These are phyloP conservation scores for Urtica urens DNA, from an alignment of 306 rosid genomes.

Conservation along the genomic window DNA sequence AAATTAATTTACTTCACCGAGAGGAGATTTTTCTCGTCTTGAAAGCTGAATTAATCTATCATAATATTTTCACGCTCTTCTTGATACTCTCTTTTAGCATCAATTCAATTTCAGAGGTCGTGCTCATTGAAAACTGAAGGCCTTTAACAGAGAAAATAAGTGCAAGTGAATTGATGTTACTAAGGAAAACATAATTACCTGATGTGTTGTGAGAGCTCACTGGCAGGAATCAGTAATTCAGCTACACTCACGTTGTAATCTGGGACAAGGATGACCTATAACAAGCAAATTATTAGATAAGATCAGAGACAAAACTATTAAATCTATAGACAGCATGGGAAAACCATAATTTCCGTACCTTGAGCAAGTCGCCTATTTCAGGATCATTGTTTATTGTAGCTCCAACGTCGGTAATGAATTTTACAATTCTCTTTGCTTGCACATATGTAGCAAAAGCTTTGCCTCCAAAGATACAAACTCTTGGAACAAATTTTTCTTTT, in stretches of 20 bases:
- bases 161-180: background rate
- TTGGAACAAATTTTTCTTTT: conserved; percentile 62
- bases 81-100: background rate
- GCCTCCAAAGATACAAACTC: conserved; percentile 97
- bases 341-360: conserved; percentile 34
- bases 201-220: conserved; percentile 96
- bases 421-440: conserved; percentile 98
- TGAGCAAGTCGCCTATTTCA: conserved; percentile 83
- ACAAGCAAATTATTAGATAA: background rate
- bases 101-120: too few species aligned
- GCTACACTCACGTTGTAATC: conserved; percentile 97
- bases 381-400: conserved; percentile 79
- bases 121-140: background rate
- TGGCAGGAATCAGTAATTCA: conserved; percentile 88
- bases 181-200: conserved; percentile 32
- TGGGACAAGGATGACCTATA: conserved; percentile 33
- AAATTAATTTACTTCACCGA: background rate
- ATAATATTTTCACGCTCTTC: background rate
- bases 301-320: too few species aligned
- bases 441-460: conserved; percentile 89
- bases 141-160: background rate
- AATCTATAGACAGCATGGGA: too few species aligned
- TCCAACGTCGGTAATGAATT: conserved; percentile 90
- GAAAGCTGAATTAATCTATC: background rate
- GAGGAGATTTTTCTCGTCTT: background rate